Evolutionary conservation across 208 protist species (phyloP), one percentile per base, ranked within the genome.

Genomic region (Leptomonas seymouri): DNA sequence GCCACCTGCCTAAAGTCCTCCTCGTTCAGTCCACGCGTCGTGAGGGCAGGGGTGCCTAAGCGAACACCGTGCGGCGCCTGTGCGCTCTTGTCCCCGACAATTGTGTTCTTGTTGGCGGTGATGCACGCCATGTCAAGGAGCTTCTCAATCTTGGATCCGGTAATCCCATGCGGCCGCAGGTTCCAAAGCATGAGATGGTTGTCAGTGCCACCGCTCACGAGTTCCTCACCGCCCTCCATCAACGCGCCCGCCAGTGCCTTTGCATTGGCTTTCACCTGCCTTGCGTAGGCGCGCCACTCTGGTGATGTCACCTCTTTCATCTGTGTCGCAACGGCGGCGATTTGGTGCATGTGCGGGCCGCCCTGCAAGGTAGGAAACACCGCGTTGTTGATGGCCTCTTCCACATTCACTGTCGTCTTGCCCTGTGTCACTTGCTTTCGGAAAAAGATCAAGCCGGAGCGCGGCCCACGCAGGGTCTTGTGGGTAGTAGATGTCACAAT

Each of bases 401-500:
- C 97, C 23, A 98, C 78, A 73, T 98, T 92, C 54, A 93, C 92
- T 16, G 79, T 64, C 11, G 61, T 57, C 60, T 80, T 88, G 39
- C 83, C 89, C 34, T 85, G 63, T 36, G 77, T 67, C 58, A 84
- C 75, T 56, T 88, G 90, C 71, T 97, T 97, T 34, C 94, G 80
- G 93, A 89, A 99, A 82, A 99, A 99, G 83, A 99, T 99, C 55
- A 99, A 85, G 61, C 98, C 98, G 30, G 97, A 87, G 56, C 98
- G 90, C 20, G 99, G 99, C 23, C 98, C 99, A 65, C 99, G 93
- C 0, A 99, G 86, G 30, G 98, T 98, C 91, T 99, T 99, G 93
- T 99, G 99, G 27, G 99, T 99, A 23, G 99, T 99, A 7, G 98
- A 99, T 14, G 98, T 99, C 16, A 99, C 99, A 39, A 99, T 76